Base-by-base conservation (phyloP, 805 yeast species). In the Schwanniomyces vanrijiae region DNA sequence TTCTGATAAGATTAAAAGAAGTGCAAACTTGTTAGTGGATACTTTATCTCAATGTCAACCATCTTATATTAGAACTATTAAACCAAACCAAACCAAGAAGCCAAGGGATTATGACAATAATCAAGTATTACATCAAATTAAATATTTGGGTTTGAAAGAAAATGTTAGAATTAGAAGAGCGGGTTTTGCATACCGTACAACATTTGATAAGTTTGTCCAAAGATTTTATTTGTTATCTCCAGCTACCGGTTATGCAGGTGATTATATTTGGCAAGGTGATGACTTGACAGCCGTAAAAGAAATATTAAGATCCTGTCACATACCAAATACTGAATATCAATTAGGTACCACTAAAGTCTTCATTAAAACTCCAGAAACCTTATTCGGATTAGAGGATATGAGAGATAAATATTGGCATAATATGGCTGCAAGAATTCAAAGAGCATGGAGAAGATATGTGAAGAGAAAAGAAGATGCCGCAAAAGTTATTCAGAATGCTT, bases 91-190 rank as follows among this genome's bases (percentile, higher is more conserved):
- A 69, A 86, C 90, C 53, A 88, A 89, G 60, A 85, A 92, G 6
- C 95, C 99, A 13, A 73, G 83, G 34, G 98, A 92, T 58, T 94
- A 88, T 64, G 96, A 91, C 61, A 83, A 83, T 47, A 82, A 80
- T 46, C 96, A 90, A 54, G 99, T 94, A 6, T 75, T 94, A 55
- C 99, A 94, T 67, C 99, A 94, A 72, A 86, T 94, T 55, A 94
- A 94, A 62, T 94, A 94, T 66, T 77, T 94, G 55, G 99, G 99
- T 64, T 75, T 94, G 66, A 94, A 94, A 62, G 99, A 94, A 67
- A 94, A 94, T 66, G 98, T 94, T 43, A 82, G 98, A 53, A 94
- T 94, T 55, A 83, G 99, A 76, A 86, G 99, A 75, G 98, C 99
- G 0, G 99, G 99, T 41, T 94, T 94, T 68, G 99, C 99, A 1